These are phyloP conservation scores for Russula ochroleuca DNA, from an alignment of 768 basidiomycete species.

Conservation along the genomic window DNA sequence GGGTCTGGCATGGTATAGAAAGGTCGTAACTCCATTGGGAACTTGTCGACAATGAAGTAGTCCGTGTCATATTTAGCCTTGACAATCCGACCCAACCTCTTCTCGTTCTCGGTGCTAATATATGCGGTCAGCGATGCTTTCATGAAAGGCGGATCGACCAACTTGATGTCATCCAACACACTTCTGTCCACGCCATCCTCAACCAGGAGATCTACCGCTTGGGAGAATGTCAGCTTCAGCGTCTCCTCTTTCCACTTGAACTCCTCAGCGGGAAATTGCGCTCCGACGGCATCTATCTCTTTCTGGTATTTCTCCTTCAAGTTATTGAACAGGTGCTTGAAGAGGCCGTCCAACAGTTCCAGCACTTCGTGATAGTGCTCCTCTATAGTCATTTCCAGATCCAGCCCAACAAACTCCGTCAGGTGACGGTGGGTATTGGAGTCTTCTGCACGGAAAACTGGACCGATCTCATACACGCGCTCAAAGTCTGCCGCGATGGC, in stretches of 20 bases:
- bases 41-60: slow-evolving; percentile 99
- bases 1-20: slow-evolving; percentile 99
- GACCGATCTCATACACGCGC: slow-evolving; percentile 94
- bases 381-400: slow-evolving; percentile 98
- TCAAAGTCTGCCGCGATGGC: slow-evolving; percentile 98
- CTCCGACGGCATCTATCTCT: slow-evolving; percentile 77
- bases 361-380: slow-evolving; percentile 99
- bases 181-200: slow-evolving; percentile 81
- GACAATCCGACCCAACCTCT: slow-evolving; percentile 83
- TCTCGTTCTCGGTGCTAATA: slow-evolving; percentile 89
- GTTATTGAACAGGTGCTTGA: slow-evolving; percentile 81
- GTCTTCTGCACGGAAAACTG: slow-evolving; percentile 96
- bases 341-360: slow-evolving; percentile 83
- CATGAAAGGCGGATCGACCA: slow-evolving; percentile 30
- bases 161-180: slow-evolving; percentile 87
- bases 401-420: slow-evolving; percentile 97
- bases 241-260: slow-evolving; percentile 95
- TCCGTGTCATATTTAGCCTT: slow-evolving; percentile 94
- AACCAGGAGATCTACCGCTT: slow-evolving; percentile 83
- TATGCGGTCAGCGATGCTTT: slow-evolving; percentile 10
- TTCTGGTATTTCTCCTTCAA: slow-evolving; percentile 69
- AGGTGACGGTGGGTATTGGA: slow-evolving; percentile 97
- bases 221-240: slow-evolving; percentile 74
- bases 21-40: slow-evolving; percentile 90
- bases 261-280: slow-evolving; percentile 92